These are phyloP conservation scores for Globisporangium mamillatum DNA, from an alignment of 352 stramenopile genomes.

Conservation along the genomic window DNA sequence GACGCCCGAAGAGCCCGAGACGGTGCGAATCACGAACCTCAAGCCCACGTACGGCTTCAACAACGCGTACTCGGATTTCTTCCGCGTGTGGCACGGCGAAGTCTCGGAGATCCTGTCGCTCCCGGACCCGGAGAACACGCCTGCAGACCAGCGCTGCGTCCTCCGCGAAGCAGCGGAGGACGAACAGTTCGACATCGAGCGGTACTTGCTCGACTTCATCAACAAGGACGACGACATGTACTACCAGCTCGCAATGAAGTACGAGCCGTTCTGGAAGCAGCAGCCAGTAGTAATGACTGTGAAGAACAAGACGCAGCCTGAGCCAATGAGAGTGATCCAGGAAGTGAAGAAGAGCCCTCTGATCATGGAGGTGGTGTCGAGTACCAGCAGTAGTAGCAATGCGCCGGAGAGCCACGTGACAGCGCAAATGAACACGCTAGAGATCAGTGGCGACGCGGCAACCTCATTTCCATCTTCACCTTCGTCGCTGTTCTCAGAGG, in stretches of 20 bases:
- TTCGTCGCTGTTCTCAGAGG: constrained; percentile 38
- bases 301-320: background rate
- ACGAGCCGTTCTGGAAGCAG: constrained; percentile 87
- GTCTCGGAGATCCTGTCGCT: constrained; percentile 93
- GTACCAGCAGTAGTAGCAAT: background rate
- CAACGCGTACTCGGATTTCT: constrained; percentile 91
- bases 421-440: background rate
- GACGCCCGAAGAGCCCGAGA: constrained; percentile 17
- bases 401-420: constrained; percentile 10
- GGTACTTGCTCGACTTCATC: constrained; percentile 94
- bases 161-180: constrained; percentile 88
- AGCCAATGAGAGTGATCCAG: background rate
- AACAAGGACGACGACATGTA: constrained; percentile 92
- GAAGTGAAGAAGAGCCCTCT: constrained; percentile 19
- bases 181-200: constrained; percentile 92
- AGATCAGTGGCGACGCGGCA: constrained; percentile 7
- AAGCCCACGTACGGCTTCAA: constrained; percentile 92
- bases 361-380: constrained; percentile 34
- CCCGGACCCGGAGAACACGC: constrained; percentile 83
- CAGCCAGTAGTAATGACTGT: constrained; percentile 26
- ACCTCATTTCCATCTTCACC: constrained; percentile 6
- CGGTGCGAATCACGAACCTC: constrained; percentile 42
- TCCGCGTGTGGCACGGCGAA: constrained; percentile 89
- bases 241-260: constrained; percentile 87
- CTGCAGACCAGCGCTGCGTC: constrained; percentile 60